A percentile compares a stretch with the other conserved stretches of the same genome.
Conservation (phyloP, 208 protist species). For the Crithidia bombi region DNA sequence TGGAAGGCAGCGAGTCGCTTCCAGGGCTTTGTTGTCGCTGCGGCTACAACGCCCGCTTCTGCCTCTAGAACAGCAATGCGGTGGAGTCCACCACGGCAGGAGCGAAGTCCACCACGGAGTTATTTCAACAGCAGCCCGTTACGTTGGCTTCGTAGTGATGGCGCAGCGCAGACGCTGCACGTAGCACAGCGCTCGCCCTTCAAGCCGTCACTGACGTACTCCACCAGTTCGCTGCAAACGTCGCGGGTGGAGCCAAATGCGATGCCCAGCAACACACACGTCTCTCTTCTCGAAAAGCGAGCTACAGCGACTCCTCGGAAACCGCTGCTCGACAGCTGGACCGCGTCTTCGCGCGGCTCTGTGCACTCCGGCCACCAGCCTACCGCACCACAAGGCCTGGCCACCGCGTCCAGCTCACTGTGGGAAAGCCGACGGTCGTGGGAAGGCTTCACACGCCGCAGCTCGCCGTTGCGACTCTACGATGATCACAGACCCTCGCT, state of each 20-base stretch:
- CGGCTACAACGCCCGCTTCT: neutral
- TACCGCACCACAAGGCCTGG: neutral
- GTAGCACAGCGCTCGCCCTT: slow-evolving; percentile 1
- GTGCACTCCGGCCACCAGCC: slow-evolving; percentile 4
- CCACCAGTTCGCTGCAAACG: neutral
- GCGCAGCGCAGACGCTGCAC: neutral
- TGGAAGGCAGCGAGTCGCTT: neutral
- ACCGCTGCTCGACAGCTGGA: slow-evolving; percentile 6
- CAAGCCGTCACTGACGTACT: slow-evolving; percentile 22
- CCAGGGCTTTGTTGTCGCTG: neutral
- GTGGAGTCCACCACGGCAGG: slow-evolving; percentile 16
- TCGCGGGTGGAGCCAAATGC: neutral
- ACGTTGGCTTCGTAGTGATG: slow-evolving; percentile 3
- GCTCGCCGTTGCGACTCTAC: neutral
- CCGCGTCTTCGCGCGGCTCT: neutral
- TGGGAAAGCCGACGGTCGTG: slow-evolving; percentile 20
- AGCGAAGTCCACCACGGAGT: neutral
- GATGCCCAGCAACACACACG: neutral
- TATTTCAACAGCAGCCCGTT: slow-evolving; percentile 16
- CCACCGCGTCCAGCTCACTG: slow-evolving; percentile 7
- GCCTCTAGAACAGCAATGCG: neutral
- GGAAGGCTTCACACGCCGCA: slow-evolving; percentile 1
- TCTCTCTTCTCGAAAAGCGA: neutral
- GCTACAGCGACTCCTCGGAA: neutral
- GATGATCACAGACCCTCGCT: neutral